Percentiles rank a stretch among this genome's conserved stretches.
phyloP scores from a whole-genome alignment of 2,329 filamentous ascomycete species.

The Diaporthe aspalathi region DNA sequence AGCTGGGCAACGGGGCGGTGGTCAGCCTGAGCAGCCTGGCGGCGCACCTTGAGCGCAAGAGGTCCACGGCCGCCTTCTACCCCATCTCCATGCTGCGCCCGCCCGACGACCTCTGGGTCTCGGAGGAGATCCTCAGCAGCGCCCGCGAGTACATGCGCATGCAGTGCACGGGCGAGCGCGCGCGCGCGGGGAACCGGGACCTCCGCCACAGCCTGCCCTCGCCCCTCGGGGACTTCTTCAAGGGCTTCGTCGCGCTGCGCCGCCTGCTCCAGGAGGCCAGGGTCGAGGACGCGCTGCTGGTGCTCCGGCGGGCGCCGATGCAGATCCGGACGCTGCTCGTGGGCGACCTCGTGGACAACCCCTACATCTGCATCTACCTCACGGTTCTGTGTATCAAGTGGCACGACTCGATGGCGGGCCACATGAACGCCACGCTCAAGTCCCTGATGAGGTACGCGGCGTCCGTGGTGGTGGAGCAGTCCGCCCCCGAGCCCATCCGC shows the following conservation, averaged over 20 bases:
- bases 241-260: neutral
- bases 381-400: slow-evolving; percentile 4
- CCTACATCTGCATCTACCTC: neutral
- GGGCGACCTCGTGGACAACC: neutral
- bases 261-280: neutral
- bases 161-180: neutral
- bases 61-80: neutral
- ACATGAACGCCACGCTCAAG: neutral
- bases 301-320: neutral
- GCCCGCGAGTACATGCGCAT: neutral
- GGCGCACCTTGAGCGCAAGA: slow-evolving; percentile 10
- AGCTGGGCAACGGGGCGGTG: neutral
- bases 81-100: neutral
- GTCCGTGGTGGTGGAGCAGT: neutral
- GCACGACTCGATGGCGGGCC: neutral
- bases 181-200: neutral
- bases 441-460: slow-evolving; percentile 7
- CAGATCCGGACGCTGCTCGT: slow-evolving; percentile 1
- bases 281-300: slow-evolving; percentile 6
- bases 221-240: slow-evolving; percentile 1
- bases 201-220: neutral
- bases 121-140: neutral
- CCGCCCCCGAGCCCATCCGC: neutral
- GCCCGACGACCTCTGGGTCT: neutral
- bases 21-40: slow-evolving; percentile 8